A percentile compares a stretch with the other conserved stretches of the same genome.
These are phyloP conservation scores for Nigrospora osmanthi DNA, from an alignment of 2,329 filamentous ascomycete species.

Conservation along the genomic window DNA sequence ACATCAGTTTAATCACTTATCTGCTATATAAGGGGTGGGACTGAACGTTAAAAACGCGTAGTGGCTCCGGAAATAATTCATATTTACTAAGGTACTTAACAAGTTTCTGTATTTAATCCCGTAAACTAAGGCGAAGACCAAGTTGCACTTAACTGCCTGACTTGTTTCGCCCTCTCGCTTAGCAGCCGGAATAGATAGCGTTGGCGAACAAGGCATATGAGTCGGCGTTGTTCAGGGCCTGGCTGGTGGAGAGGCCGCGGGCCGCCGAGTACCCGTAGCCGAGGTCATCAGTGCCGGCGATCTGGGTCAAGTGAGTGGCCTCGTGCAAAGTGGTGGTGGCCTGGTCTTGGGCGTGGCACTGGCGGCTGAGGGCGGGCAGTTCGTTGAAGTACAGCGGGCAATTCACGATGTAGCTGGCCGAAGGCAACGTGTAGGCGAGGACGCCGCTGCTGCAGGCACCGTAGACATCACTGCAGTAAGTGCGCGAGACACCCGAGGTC, in stretches of 20 bases:
- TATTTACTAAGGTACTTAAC: no score
- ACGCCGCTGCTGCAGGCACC: conserved; percentile 30
- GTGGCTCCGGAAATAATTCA: no score
- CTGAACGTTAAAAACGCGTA: no score
- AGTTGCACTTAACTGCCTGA: no score
- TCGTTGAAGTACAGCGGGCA: conserved; percentile 51
- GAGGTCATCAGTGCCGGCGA: conserved; percentile 51
- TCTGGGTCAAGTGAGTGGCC: conserved; percentile 51
- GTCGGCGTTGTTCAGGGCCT: conserved; percentile 59
- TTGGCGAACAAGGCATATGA: conserved; percentile 42
- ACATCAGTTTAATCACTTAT: no score
- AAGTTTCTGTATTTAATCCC: no score
- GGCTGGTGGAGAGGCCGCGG: conserved; percentile 30
- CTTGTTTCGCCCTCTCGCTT: conserved; percentile 22
- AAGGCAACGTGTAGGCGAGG: conserved; percentile 54
- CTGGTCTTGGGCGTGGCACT: conserved; percentile 59
- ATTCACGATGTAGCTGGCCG: conserved; percentile 48
- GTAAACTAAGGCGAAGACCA: no score
- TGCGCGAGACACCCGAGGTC: conserved; percentile 25
- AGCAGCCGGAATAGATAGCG: conserved; percentile 18
- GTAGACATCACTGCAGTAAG: conserved; percentile 8
- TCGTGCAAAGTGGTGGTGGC: conserved; percentile 60
- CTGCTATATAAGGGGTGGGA: no score
- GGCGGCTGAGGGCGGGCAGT: conserved; percentile 37
- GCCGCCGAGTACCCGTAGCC: conserved; percentile 51